Base-by-base conservation (phyloP, 2,329 filamentous ascomycete species). In the Alternaria sp. region DNA sequence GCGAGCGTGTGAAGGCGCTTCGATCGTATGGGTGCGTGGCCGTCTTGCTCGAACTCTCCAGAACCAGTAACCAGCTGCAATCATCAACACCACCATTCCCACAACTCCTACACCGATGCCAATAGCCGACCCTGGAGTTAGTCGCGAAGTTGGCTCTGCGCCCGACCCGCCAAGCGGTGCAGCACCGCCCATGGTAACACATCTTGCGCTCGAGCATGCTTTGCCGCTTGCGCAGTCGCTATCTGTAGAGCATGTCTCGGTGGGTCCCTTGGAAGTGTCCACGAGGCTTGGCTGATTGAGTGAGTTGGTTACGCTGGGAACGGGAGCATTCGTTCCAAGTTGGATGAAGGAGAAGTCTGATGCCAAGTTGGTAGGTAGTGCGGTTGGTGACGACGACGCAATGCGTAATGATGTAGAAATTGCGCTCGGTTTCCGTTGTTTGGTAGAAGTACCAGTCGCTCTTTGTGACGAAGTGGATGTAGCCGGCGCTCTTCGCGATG, bases 21-120 rank as follows among this genome's bases (percentile, higher is more conserved):
- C 70, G 28, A 64, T 56, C 6, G 67, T 67, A 32, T 57, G n/a
- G 11, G 63, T 59, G 49, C 66, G 63, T 21, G 58, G 59, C 32
- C 51, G 68, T 49, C 62, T 61, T 55, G 57, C 63, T 65, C 71
- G 61, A 13, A 59, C 54, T 32, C 52, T 69, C 61, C 69, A 75
- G 28, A 73, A 64, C 68, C 73, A 77, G 40, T 69, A 70, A 9
- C 65, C 69, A 19, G 71, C 26, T 6, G 65, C 70, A 6, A 72
- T 44, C 40, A 75, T 59, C 23, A 76, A 36, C 23, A 71, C 40
- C 3, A 78, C 44, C 12, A 72, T 44, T 6, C 28, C 67, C 2
- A 69, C 69, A 15, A 72, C 69, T 15, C 72, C 76, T 11, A 75
- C 68, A 3, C 72, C 74, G 13, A 79, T 69, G 3, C 72, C 75